Percentiles rank a stretch among this genome's conserved stretches.
These are phyloP conservation scores for Aureobasidium zeae DNA, from an alignment of 2,329 filamentous ascomycete species.

Conservation along the genomic window DNA sequence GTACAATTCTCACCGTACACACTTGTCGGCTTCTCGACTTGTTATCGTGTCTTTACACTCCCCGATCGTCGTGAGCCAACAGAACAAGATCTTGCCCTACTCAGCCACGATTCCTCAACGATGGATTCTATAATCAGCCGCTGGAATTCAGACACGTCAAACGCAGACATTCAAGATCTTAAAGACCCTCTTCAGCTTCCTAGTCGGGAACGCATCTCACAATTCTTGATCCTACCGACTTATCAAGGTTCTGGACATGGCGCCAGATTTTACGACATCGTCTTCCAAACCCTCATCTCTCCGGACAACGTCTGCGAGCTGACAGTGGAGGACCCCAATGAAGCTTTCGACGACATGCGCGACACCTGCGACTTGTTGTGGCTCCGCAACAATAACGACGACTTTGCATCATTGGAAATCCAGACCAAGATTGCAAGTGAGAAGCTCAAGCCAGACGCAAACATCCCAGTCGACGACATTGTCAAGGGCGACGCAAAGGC, in stretches of 20 bases:
- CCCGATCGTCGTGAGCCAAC: constrained; percentile 22
- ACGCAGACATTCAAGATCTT: background rate
- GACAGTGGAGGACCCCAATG: constrained; percentile 89
- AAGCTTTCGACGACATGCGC: constrained; percentile 70
- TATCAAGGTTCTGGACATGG: constrained; percentile 78
- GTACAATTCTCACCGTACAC: constrained; percentile 46
- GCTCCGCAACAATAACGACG: constrained; percentile 42
- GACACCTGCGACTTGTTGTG: constrained; percentile 64
- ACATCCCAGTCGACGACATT: constrained; percentile 49
- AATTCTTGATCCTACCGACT: constrained; percentile 83
- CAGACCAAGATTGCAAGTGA: constrained; percentile 44
- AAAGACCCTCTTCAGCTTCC: constrained; percentile 48
- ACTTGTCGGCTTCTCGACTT: constrained; percentile 81
- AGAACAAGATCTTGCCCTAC: constrained; percentile 31
- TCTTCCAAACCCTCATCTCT: constrained; percentile 62
- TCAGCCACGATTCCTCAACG: constrained; percentile 15
- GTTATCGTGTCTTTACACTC: constrained; percentile 65
- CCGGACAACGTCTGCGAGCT: constrained; percentile 62
- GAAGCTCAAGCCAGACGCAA: constrained; percentile 41
- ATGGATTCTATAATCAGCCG: constrained; percentile 15
- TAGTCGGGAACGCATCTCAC: constrained; percentile 75
- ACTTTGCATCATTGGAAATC: constrained; percentile 33
- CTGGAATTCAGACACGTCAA: constrained; percentile 10
- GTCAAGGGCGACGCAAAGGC: constrained; percentile 47
- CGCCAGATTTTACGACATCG: constrained; percentile 66